Evolutionary conservation across 306 rosid species (phyloP), one percentile per base, ranked within the genome.

Genomic region (Dryas octopetala): DNA sequence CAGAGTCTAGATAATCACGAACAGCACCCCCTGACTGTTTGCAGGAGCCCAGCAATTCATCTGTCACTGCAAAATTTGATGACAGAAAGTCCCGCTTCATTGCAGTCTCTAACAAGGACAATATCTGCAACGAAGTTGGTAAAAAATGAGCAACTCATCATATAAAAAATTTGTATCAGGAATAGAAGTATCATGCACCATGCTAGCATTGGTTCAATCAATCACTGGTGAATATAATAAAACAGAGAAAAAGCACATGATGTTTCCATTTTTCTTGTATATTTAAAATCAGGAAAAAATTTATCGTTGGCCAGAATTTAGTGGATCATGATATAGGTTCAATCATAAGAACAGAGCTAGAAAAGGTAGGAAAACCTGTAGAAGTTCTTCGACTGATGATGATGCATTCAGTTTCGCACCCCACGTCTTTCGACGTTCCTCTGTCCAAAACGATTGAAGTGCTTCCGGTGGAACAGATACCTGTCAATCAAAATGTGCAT

Each of bases 391-490:
- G 64, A 74, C 71, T 9, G 97, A 82, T 47, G 88, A 86, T 78
- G 97, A 84, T 15, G 68, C 80, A 83, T 81, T 84, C 86, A 96
- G 78, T 81, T 85, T 96, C 78, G 73, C 74, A 59, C 91, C 96
- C 99, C 98, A 96, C 15, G 62, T 83, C 86, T 71, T 84, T 71
- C 98, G 86, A 61, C 52, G 44, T 51, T 90, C 96, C 76, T 80
- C 80, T 11, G 86, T 88, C 99, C 99, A 96, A 83, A 61, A 83
- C 23, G 88, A 83, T 68, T 83, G 91, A 66, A 92, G 87, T 74
- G 98, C 92, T 84, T 96, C 98, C 48, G 77, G 87, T 19, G 96
- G 93, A 72, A 86, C 86, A 65, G 90, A 89, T 62, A 74, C 96
- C 99, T 96, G 89, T 72, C 82, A 81, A 76, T 61, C 62, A 82